Conservation (phyloP, 2,329 filamentous ascomycete species). For the Alternaria viburni region DNA sequence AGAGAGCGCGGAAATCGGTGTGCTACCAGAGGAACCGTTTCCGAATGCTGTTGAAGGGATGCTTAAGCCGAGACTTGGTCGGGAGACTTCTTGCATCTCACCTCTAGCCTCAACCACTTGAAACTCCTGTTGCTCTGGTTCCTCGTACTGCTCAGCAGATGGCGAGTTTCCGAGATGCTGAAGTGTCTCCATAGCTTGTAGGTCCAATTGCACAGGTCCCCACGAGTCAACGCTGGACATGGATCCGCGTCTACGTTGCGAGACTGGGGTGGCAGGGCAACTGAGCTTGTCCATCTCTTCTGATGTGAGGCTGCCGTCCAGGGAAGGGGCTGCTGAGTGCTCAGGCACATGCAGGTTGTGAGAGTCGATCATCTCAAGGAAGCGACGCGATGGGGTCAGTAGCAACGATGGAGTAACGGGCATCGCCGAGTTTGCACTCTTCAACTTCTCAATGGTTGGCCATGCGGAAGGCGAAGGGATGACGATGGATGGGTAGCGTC, state of each 20-base stretch:
- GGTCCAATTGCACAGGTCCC: constrained; percentile 69
- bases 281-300: constrained; percentile 86
- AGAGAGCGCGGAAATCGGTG: constrained; percentile 79
- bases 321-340: constrained; percentile 80
- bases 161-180: constrained; percentile 66
- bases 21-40: constrained; percentile 52
- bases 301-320: constrained; percentile 87
- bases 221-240: constrained; percentile 67
- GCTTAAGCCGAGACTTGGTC: constrained; percentile 55
- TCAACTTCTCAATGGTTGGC: constrained; percentile 63
- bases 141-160: constrained; percentile 26
- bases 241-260: constrained; percentile 45
- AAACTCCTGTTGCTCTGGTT: constrained; percentile 29
- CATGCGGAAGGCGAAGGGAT: constrained; percentile 65
- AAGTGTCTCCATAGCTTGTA: constrained; percentile 79
- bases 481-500: constrained; percentile 63
- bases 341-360: constrained; percentile 69
- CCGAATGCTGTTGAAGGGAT: constrained; percentile 31
- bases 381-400: constrained; percentile 77
- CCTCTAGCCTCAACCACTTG: constrained; percentile 56
- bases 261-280: constrained; percentile 81
- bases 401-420: constrained; percentile 55
- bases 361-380: constrained; percentile 71
- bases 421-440: constrained; percentile 62
- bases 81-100: constrained; percentile 65